Conservation (phyloP, 2,329 filamentous ascomycete species). For the Neofusicoccum ribis region DNA sequence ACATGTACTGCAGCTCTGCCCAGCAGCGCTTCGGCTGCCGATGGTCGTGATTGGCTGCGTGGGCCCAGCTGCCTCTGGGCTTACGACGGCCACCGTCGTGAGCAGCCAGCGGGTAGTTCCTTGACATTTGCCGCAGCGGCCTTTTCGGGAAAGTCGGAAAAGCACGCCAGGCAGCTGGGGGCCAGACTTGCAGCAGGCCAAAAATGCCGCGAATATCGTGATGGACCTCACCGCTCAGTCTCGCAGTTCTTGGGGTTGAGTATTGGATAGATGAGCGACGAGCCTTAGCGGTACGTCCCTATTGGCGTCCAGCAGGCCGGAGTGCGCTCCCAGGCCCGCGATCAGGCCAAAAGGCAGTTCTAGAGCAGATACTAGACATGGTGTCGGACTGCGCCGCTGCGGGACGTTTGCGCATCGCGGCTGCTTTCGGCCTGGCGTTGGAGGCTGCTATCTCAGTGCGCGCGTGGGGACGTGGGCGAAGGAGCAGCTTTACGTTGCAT, state of each 20-base stretch:
- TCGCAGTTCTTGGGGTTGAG: not conserved
- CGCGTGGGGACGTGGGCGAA: slow-evolving; percentile 12
- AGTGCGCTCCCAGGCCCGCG: slow-evolving; percentile 10
- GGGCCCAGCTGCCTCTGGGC: not conserved
- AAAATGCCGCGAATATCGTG: slow-evolving; percentile 18
- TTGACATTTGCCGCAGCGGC: slow-evolving; percentile 6
- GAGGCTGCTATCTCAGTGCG: not conserved
- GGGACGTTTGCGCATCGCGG: slow-evolving; percentile 18
- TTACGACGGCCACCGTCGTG: not conserved
- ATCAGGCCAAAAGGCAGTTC: slow-evolving; percentile 16
- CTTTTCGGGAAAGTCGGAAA: slow-evolving; percentile 13
- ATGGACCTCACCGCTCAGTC: slow-evolving; percentile 14
- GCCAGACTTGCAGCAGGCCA: not conserved
- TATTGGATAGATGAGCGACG: slow-evolving; percentile 15
- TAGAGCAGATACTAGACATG: slow-evolving; percentile 15
- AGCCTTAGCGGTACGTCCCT: not conserved
- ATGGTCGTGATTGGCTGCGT: not conserved
- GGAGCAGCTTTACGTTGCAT: slow-evolving; percentile 15
- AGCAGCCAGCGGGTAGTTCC: slow-evolving; percentile 6
- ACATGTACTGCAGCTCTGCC: not conserved
- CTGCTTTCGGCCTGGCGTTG: slow-evolving; percentile 3
- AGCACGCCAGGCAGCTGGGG: not conserved
- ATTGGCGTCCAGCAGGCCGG: slow-evolving; percentile 3
- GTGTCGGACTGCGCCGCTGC: slow-evolving; percentile 18
- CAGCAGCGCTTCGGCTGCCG: not conserved